These are phyloP conservation scores for Croton laevigatus DNA, from an alignment of 441 rosid genomes.

Conservation along the genomic window DNA sequence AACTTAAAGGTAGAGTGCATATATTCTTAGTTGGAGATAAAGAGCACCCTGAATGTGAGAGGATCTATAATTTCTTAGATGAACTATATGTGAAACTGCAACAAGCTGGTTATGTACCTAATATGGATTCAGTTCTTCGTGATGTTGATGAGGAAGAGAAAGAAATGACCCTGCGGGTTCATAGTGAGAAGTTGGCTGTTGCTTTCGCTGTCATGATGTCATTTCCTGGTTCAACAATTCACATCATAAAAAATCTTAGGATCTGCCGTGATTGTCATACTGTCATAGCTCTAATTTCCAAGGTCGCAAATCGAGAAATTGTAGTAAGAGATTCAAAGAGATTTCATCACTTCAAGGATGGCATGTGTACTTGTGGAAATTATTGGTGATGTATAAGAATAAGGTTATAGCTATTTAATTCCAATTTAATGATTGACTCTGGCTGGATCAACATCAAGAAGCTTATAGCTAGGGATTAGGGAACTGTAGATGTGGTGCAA, in stretches of 20 bases:
- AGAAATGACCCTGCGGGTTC: constrained; percentile 61
- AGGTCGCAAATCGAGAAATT: constrained; percentile 49
- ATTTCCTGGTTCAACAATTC: constrained; percentile 51
- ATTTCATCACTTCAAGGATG: constrained; percentile 78
- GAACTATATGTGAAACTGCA: constrained; percentile 61
- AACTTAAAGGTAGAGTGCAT: constrained; percentile 72
- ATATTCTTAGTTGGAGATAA: constrained; percentile 75
- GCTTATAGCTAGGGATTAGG: background rate
- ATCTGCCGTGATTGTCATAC: constrained; percentile 76
- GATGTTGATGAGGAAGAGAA: constrained; percentile 79
- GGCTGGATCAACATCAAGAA: background rate
- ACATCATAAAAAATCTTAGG: constrained; percentile 81
- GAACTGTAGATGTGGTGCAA: background rate
- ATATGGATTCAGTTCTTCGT: constrained; percentile 53
- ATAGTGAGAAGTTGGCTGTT: constrained; percentile 82
- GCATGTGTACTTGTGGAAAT: constrained; percentile 72
- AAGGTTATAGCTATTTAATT: background rate
- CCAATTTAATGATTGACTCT: background rate
- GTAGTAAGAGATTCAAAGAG: constrained; percentile 69
- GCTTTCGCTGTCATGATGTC: constrained; percentile 60
- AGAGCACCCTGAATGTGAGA: constrained; percentile 53
- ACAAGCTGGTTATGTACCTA: constrained; percentile 70
- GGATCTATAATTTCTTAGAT: constrained; percentile 56
- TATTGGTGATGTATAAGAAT: constrained; percentile 49
- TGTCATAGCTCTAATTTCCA: constrained; percentile 68